These are phyloP conservation scores for Aspergillus hiratsukae DNA, from an alignment of 2,329 filamentous ascomycete genomes.

Conservation along the genomic window DNA sequence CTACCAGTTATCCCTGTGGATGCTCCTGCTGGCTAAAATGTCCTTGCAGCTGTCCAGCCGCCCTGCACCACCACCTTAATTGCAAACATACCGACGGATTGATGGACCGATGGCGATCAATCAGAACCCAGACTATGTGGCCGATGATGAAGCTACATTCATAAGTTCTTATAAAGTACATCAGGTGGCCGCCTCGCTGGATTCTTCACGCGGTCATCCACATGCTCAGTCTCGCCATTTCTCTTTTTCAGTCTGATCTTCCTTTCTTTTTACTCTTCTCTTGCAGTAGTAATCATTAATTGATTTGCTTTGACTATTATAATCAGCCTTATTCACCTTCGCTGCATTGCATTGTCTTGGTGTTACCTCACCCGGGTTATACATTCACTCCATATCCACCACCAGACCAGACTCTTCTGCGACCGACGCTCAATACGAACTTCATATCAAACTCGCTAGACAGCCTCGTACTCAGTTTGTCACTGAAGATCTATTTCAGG, in stretches of 20 bases:
- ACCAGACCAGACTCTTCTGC: background rate
- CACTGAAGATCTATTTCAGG: background rate
- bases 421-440: background rate
- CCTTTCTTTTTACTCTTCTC: slow-evolving; percentile 11
- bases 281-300: slow-evolving; percentile 2
- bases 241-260: slow-evolving; percentile 11
- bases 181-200: slow-evolving; percentile 6
- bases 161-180: background rate
- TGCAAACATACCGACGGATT: background rate
- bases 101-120: background rate
- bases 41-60: background rate
- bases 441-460: slow-evolving; percentile 26
- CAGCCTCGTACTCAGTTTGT: slow-evolving; percentile 24
- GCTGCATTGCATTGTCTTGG: background rate
- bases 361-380: background rate
- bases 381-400: background rate
- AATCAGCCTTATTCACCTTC: background rate
- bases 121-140: background rate
- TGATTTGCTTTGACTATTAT: background rate
- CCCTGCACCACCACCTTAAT: background rate
- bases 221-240: slow-evolving; percentile 21
- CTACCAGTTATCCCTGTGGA: background rate
- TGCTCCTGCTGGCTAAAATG: background rate
- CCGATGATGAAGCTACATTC: background rate
- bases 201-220: slow-evolving; percentile 33